A percentile compares a stretch with the other conserved stretches of the same genome.
Evolutionary conservation across 306 rosid genomes (phyloP).

Genomic region (Medicago truncatula): DNA sequence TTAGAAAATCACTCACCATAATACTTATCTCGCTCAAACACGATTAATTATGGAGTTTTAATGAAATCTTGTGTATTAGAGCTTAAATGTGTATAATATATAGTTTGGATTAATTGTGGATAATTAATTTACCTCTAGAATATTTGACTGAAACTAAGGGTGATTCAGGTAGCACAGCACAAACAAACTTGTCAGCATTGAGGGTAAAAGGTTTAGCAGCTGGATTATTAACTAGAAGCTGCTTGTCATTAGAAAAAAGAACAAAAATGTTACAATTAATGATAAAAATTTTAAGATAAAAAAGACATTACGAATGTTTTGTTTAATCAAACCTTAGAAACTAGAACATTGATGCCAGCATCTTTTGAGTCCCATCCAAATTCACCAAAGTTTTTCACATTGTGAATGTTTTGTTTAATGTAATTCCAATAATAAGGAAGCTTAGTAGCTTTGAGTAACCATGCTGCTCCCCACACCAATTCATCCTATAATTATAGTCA

Average conservation of each 20-base stretch:
- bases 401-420: conserved; percentile 40
- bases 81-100: neutral
- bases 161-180: conserved; percentile 62
- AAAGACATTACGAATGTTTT: neutral
- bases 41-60: neutral
- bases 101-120: neutral
- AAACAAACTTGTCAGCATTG: conserved; percentile 54
- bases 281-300: neutral
- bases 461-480: conserved; percentile 68
- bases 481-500: conserved; percentile 47
- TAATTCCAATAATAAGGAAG: conserved; percentile 42
- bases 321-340: conserved; percentile 49
- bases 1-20: no score
- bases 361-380: conserved; percentile 74
- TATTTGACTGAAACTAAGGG: conserved; percentile 52
- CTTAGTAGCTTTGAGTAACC: conserved; percentile 61
- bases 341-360: conserved; percentile 60
- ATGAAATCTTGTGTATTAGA: no score
- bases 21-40: no score
- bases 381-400: conserved; percentile 40
- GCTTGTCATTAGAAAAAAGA: conserved; percentile 6
- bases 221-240: conserved; percentile 45
- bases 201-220: conserved; percentile 38
- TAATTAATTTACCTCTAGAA: conserved; percentile 49
- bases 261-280: neutral